phyloP scores from a whole-genome alignment of 2,329 filamentous ascomycete species.

The Zymoseptoria pseudotritici region DNA sequence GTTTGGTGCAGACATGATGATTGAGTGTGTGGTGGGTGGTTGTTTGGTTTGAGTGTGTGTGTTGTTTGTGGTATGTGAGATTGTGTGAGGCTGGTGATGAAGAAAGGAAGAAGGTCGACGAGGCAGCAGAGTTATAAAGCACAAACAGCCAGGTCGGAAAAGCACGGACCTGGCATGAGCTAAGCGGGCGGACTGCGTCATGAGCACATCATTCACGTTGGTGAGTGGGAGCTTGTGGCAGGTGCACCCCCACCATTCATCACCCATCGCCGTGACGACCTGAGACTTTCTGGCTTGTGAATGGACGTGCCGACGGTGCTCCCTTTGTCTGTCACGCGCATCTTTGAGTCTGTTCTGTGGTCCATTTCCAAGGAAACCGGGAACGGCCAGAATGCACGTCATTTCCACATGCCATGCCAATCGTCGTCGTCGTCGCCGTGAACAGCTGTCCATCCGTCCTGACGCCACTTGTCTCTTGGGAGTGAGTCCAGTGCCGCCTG shows the following conservation, averaged over 20 bases:
- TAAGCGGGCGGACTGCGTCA: not conserved
- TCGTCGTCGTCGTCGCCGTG: not conserved
- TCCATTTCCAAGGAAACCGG: not conserved
- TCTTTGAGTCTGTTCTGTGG: not conserved
- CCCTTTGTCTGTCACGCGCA: not conserved
- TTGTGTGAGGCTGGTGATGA: not conserved
- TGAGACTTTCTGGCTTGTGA: not conserved
- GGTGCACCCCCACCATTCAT: not conserved
- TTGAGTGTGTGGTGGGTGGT: slow-evolving; percentile 22
- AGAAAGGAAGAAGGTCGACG: not conserved
- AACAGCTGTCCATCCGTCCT: not conserved
- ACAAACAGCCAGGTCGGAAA: not conserved
- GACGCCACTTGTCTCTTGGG: not conserved
- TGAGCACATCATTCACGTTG: not conserved
- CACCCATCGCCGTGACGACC: not conserved
- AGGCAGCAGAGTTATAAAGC: not conserved
- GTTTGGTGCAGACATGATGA: slow-evolving; percentile 38
- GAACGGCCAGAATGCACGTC: not conserved
- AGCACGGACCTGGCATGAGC: not conserved
- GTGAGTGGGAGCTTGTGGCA: not conserved
- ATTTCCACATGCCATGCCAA: not conserved
- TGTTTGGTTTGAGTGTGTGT: slow-evolving; percentile 7
- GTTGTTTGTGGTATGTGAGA: slow-evolving; percentile 9
- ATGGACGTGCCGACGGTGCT: not conserved
- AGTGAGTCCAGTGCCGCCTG: not conserved